A percentile compares a stretch with the other conserved stretches of the same genome.
phyloP scores from a whole-genome alignment of 371 early-diverging fungal genomes.

The Actinomortierella wolfii region DNA sequence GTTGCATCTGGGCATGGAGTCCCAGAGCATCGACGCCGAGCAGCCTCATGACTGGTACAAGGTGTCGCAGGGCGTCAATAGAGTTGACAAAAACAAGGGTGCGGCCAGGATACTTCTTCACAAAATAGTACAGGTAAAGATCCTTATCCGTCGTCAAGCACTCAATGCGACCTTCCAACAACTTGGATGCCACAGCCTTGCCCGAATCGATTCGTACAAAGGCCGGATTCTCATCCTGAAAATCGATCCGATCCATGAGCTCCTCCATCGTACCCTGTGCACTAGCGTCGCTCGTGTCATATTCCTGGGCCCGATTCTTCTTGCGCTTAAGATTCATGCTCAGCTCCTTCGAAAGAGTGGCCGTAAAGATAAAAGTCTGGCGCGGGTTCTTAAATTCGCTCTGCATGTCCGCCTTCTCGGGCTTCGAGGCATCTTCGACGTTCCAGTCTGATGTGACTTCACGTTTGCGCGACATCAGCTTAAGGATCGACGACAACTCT shows the following conservation, averaged over 20 bases:
- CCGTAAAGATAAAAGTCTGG: constrained; percentile 96
- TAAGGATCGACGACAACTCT: constrained; percentile 71
- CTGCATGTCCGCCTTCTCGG: constrained; percentile 1
- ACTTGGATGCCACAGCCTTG: constrained; percentile 64
- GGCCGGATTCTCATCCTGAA: constrained; percentile 71
- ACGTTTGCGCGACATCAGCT: constrained; percentile 56
- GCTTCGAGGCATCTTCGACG: constrained; percentile 17
- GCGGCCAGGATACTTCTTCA: constrained; percentile 84
- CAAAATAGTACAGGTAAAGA: constrained; percentile 83
- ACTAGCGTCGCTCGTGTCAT: constrained; percentile 3
- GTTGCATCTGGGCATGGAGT: constrained; percentile 95
- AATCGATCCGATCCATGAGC: constrained; percentile 73
- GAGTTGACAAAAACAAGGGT: constrained; percentile 95
- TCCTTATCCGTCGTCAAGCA: constrained; percentile 89
- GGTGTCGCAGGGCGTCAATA: constrained; percentile 87
- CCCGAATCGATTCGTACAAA: constrained; percentile 74
- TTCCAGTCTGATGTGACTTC: constrained; percentile 48
- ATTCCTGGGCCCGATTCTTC: constrained; percentile 50
- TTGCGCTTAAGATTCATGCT: constrained; percentile 56
- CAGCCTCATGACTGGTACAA: constrained; percentile 80
- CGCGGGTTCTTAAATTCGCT: constrained; percentile 47
- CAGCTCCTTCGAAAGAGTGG: constrained; percentile 84
- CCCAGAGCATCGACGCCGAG: constrained; percentile 71
- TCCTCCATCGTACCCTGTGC: constrained; percentile 54
- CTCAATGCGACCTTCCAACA: constrained; percentile 84